Conservation (phyloP, 2,329 filamentous ascomycete species). For the Zopfia rhizophila region DNA sequence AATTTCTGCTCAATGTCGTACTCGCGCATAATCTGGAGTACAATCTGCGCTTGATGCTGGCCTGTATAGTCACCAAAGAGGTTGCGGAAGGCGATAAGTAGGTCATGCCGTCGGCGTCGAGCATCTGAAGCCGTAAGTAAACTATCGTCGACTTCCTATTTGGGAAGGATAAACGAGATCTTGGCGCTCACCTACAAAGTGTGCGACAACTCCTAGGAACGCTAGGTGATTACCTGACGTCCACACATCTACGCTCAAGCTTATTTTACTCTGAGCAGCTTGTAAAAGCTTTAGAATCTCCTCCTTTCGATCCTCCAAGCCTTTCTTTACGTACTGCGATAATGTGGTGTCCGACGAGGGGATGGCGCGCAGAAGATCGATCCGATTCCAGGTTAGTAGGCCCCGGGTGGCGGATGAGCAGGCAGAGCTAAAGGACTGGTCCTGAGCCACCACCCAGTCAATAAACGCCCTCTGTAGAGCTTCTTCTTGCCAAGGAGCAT, state of each 20-base stretch:
- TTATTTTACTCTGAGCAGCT: too few relatives aligned
- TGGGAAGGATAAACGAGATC: too few relatives aligned
- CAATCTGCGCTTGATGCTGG: conserved; percentile 6
- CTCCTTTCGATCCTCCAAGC: background rate
- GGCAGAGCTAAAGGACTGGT: too few relatives aligned
- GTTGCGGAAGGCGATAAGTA: conserved; percentile 11
- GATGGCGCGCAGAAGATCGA: too few relatives aligned
- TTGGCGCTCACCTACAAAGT: too few relatives aligned
- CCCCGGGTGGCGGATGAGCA: too few relatives aligned
- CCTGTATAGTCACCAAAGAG: conserved; percentile 12
- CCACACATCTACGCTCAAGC: too few relatives aligned
- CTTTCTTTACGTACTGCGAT: background rate
- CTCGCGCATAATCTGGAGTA: conserved; percentile 3
- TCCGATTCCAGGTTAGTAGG: too few relatives aligned
- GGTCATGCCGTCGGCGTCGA: conserved; percentile 3
- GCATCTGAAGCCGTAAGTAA: conserved; percentile 4
- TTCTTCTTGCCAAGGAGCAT: too few relatives aligned
- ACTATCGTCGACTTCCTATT: too few relatives aligned
- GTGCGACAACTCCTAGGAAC: conserved; percentile 10
- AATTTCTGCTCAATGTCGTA: conserved; percentile 11
- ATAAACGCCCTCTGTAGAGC: too few relatives aligned
- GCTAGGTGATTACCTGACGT: conserved; percentile 13
- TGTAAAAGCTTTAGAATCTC: conserved; percentile 7
- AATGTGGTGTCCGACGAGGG: conserved; percentile 8
- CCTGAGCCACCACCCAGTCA: too few relatives aligned